Conservation (phyloP, 2,329 filamentous ascomycete species). For the Diplodia seriata region DNA sequence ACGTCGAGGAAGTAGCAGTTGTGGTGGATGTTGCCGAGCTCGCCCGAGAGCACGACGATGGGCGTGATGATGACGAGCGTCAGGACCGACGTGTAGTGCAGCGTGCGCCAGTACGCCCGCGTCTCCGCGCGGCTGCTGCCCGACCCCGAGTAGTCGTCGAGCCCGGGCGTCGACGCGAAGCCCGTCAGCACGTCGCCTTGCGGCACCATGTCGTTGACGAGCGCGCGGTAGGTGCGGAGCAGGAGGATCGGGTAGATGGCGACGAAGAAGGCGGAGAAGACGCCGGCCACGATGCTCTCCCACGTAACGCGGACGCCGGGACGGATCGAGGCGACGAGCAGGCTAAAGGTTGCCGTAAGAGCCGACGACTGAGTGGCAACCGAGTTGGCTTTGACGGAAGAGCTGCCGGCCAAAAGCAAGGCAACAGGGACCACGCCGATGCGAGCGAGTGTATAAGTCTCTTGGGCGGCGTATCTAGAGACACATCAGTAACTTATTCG, state of each 20-base stretch:
- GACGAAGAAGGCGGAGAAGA: constrained; percentile 60
- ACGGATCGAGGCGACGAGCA: constrained; percentile 57
- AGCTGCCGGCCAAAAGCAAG: constrained; percentile 56
- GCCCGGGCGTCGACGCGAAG: constrained; percentile 39
- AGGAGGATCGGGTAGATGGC: constrained; percentile 61
- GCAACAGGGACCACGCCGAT: constrained; percentile 59
- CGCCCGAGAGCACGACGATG: constrained; percentile 58
- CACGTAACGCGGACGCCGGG: constrained; percentile 57
- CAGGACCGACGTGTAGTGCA: constrained; percentile 61
- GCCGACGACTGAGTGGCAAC: constrained; percentile 58
- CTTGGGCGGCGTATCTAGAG: constrained; percentile 57
- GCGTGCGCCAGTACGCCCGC: constrained; percentile 58
- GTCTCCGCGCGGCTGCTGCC: constrained; percentile 55
- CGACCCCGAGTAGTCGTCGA: constrained; percentile 15
- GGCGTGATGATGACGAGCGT: constrained; percentile 58
- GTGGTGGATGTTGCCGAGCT: constrained; percentile 56
- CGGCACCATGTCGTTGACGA: constrained; percentile 54
- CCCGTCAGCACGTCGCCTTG: constrained; percentile 54
- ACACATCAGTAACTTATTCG: constrained; percentile 14
- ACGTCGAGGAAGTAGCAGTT: constrained; percentile 64
- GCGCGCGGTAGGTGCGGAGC: constrained; percentile 57
- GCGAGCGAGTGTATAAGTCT: constrained; percentile 60
- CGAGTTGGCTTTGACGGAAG: constrained; percentile 56
- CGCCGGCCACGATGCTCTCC: constrained; percentile 60
- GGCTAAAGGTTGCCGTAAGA: constrained; percentile 59